phyloP scores from a whole-genome alignment of 768 basidiomycete genomes.

The Trametes coccinea region DNA sequence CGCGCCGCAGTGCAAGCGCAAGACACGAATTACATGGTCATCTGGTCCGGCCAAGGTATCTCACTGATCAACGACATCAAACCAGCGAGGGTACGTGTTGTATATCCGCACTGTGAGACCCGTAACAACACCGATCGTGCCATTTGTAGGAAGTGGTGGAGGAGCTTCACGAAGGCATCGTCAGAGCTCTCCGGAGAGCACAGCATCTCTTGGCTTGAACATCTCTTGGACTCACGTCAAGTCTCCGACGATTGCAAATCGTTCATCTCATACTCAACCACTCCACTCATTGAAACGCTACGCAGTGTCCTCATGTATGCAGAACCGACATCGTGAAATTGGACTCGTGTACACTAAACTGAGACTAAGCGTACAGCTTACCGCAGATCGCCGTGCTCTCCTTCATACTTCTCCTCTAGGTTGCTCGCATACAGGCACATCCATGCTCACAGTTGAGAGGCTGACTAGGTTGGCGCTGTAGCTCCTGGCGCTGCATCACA shows the following conservation, averaged over 20 bases:
- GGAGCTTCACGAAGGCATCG: constrained; percentile 51
- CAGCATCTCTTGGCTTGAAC: neutral
- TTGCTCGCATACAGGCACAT: too few species aligned
- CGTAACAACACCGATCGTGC: neutral
- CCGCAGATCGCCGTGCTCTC: too few species aligned
- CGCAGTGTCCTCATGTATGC: too few species aligned
- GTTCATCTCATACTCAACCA: neutral
- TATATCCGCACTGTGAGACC: neutral
- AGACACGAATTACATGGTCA: constrained; percentile 47
- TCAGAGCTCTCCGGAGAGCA: constrained; percentile 33
- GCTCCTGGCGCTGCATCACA: too few species aligned
- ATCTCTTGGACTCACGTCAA: neutral
- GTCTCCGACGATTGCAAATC: neutral
- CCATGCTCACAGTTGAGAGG: too few species aligned
- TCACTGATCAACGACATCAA: constrained; percentile 52
- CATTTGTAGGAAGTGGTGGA: constrained; percentile 49
- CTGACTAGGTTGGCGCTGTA: too few species aligned
- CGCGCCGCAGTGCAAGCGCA: constrained; percentile 44
- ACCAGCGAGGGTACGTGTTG: constrained; percentile 37
- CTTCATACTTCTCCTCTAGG: too few species aligned
- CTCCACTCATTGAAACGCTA: neutral
- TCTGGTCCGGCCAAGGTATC: constrained; percentile 72
- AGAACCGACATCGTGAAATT: too few species aligned
- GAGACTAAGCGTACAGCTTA: too few species aligned
- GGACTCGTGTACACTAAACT: too few species aligned